A percentile compares a stretch with the other conserved stretches of the same genome.
Conservation (phyloP, 805 yeast species). For the Saccharomycopsis capsularis region DNA sequence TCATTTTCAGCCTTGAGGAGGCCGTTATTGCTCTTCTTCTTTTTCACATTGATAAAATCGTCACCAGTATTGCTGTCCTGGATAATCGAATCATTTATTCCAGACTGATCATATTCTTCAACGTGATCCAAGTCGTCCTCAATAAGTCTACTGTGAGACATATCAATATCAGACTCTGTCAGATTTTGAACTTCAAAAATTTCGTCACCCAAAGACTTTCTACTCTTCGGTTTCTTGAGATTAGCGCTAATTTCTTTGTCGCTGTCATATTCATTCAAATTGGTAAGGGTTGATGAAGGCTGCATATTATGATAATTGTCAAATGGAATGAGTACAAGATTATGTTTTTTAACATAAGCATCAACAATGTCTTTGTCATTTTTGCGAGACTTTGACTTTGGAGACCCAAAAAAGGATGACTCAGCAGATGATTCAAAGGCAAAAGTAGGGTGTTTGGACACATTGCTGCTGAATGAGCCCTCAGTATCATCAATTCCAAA, state of each 20-base stretch:
- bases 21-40: neutral
- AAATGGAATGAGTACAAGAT: slow-evolving; percentile 13
- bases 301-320: slow-evolving; percentile 8
- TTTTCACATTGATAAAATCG: neutral
- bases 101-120: neutral
- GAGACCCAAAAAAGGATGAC: neutral
- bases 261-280: neutral
- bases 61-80: neutral
- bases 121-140: slow-evolving; percentile 5
- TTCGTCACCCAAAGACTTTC: slow-evolving; percentile 20
- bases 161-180: slow-evolving; percentile 8
- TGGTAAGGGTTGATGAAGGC: slow-evolving; percentile 7
- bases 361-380: slow-evolving; percentile 15
- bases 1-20: neutral
- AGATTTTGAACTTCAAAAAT: slow-evolving; percentile 16
- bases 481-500: slow-evolving; percentile 11
- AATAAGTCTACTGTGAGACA: slow-evolving; percentile 4
- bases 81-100: neutral
- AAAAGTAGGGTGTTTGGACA: neutral
- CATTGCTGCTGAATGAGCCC: neutral
- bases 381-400: neutral
- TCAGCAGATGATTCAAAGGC: neutral
- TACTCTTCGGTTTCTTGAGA: slow-evolving; percentile 12
- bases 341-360: slow-evolving; percentile 15
- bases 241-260: neutral